Evolutionary conservation across 164 flowering plant species (phyloP).

Genomic region (Piper betle): DNA sequence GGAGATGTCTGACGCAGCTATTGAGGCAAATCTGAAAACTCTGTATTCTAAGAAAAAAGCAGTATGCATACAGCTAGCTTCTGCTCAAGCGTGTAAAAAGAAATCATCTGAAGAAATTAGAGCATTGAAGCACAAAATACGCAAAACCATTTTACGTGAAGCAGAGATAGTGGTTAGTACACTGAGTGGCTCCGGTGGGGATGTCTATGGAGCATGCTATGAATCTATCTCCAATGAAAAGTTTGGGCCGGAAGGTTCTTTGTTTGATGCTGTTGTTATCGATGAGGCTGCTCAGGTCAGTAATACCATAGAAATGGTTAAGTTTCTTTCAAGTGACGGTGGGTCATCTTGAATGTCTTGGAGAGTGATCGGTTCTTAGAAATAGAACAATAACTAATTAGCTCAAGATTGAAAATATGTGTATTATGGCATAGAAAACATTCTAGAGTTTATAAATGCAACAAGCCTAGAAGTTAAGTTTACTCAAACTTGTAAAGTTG

Average conservation of each 20-base stretch:
- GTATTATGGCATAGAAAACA: too few species aligned
- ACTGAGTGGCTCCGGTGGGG: slow-evolving; percentile 97
- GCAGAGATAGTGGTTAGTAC: slow-evolving; percentile 90
- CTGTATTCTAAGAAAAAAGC: slow-evolving; percentile 65
- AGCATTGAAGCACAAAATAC: slow-evolving; percentile 47
- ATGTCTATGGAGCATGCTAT: slow-evolving; percentile 71
- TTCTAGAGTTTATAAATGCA: too few species aligned
- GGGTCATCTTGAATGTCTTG: too few species aligned
- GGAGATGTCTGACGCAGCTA: slow-evolving; percentile 47
- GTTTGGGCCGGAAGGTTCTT: slow-evolving; percentile 42
- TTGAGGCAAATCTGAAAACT: slow-evolving; percentile 38
- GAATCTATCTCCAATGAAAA: slow-evolving; percentile 42
- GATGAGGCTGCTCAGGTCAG: slow-evolving; percentile 99
- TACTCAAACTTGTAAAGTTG: too few species aligned
- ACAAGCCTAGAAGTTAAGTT: too few species aligned
- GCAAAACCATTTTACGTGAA: slow-evolving; percentile 67
- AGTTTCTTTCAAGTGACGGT: too few species aligned
- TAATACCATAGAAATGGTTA: not conserved
- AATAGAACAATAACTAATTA: too few species aligned
- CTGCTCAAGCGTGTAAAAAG: slow-evolving; percentile 66
- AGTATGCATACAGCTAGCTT: slow-evolving; percentile 48
- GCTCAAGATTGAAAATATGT: too few species aligned
- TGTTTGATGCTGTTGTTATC: slow-evolving; percentile 92
- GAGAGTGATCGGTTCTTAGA: too few species aligned
- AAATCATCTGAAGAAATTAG: slow-evolving; percentile 53